These are phyloP conservation scores for Moesziomyces sp. DNA, from an alignment of 1,284 basidiomycete genomes.

Conservation along the genomic window DNA sequence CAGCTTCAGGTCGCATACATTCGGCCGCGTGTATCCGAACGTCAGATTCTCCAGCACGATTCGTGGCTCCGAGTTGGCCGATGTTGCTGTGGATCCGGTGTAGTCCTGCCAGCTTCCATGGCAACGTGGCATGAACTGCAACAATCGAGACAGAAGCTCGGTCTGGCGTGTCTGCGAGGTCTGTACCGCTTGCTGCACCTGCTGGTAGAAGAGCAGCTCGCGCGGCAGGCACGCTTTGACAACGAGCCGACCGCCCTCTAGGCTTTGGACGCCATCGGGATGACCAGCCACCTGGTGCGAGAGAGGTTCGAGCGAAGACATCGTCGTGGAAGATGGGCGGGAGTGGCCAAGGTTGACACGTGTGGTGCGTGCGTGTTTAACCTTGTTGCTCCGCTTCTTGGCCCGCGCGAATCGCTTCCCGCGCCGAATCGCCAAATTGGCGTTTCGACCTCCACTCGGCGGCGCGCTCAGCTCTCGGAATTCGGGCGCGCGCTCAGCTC, in stretches of 20 bases:
- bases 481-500: not conserved
- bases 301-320: constrained; percentile 66
- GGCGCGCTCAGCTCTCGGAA: too few relatives aligned
- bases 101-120: constrained; percentile 37
- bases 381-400: too few relatives aligned
- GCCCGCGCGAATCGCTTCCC: too few relatives aligned
- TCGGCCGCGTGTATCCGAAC: constrained; percentile 79
- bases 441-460: too few relatives aligned
- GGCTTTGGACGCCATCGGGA: constrained; percentile 76
- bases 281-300: constrained; percentile 87
- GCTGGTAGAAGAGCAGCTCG: constrained; percentile 85
- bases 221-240: constrained; percentile 82
- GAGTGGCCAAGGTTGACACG: too few relatives aligned
- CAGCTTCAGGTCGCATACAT: constrained; percentile 90
- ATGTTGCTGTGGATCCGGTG: not conserved
- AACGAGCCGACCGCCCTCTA: constrained; percentile 80
- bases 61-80: constrained; percentile 65
- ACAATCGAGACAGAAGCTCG: constrained; percentile 20
- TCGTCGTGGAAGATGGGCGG: not conserved
- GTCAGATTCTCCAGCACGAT: constrained; percentile 88
- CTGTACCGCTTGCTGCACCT: constrained; percentile 70
- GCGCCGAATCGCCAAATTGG: too few relatives aligned
- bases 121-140: constrained; percentile 41
- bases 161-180: constrained; percentile 1
- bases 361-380: too few relatives aligned